A percentile compares a stretch with the other conserved stretches of the same genome.
Conservation (phyloP, 306 rosid species). For the Delonix regia region DNA sequence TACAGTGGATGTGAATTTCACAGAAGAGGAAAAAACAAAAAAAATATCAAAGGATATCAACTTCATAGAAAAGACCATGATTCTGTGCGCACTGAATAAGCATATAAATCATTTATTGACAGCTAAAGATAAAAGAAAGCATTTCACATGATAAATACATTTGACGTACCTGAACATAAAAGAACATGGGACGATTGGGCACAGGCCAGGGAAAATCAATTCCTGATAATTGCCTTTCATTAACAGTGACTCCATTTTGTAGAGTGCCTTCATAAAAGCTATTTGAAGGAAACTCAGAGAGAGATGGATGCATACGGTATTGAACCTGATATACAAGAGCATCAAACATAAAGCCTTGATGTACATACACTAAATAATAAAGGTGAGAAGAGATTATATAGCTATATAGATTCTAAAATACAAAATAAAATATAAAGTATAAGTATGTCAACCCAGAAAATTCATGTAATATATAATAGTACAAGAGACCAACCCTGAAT, state of each 20-base stretch:
- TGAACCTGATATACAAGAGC: conserved; percentile 70
- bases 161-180: conserved; percentile 88
- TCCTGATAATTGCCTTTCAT: conserved; percentile 93
- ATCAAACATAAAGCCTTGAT: conserved; percentile 3
- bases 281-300: conserved; percentile 97
- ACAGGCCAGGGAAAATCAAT: conserved; percentile 99
- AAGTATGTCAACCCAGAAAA: not conserved
- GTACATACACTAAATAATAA: not conserved
- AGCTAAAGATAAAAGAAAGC: conserved; percentile 17
- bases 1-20: not conserved
- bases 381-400: not conserved
- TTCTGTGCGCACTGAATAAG: not conserved
- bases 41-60: not conserved
- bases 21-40: not conserved
- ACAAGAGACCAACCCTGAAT: not conserved
- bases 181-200: conserved; percentile 98
- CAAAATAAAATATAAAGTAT: not conserved
- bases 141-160: not conserved
- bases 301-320: conserved; percentile 99
- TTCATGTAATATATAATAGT: not conserved
- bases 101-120: not conserved
- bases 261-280: conserved; percentile 98
- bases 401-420: not conserved
- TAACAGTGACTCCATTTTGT: conserved; percentile 96
- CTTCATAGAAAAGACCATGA: not conserved